A percentile compares a stretch with the other conserved stretches of the same genome.
These are phyloP conservation scores for Shiraia sp. DNA, from an alignment of 2,329 filamentous ascomycete species.

Conservation along the genomic window DNA sequence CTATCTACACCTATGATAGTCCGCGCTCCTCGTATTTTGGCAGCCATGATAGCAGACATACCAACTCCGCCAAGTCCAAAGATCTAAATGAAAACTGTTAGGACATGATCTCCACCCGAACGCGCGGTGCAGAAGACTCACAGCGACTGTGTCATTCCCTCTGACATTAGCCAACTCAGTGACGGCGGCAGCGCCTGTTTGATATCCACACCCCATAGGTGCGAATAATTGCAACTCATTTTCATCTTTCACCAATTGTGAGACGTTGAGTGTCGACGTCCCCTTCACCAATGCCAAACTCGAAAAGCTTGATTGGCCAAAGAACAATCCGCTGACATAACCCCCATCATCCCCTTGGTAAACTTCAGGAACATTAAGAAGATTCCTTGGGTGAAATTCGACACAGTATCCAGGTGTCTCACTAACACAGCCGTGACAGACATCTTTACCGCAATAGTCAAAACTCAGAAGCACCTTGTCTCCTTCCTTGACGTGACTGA, in stretches of 20 bases:
- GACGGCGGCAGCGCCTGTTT: slow-evolving; percentile 52
- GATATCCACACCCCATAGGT: slow-evolving; percentile 53
- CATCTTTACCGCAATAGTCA: slow-evolving; percentile 50
- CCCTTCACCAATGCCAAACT: slow-evolving; percentile 46
- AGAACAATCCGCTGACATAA: slow-evolving; percentile 48
- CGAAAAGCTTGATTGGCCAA: slow-evolving; percentile 54
- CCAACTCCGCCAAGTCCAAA: slow-evolving; percentile 54
- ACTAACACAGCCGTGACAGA: slow-evolving; percentile 54
- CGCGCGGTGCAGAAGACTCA: slow-evolving; percentile 31
- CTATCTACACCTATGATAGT: slow-evolving; percentile 47
- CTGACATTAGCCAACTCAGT: slow-evolving; percentile 42
- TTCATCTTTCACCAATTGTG: slow-evolving; percentile 41
- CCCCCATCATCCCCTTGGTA: slow-evolving; percentile 19
- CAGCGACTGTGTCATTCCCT: slow-evolving; percentile 43
- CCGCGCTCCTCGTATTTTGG: slow-evolving; percentile 46
- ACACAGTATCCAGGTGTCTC: slow-evolving; percentile 55
- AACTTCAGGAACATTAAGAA: slow-evolving; percentile 37
- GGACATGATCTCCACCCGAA: background rate
- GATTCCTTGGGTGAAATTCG: slow-evolving; percentile 54
- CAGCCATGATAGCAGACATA: slow-evolving; percentile 53
- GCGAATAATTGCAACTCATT: slow-evolving; percentile 49
- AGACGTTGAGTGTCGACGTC: slow-evolving; percentile 49
- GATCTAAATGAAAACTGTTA: slow-evolving; percentile 5
- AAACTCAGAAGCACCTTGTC: slow-evolving; percentile 56
- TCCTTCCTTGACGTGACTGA: slow-evolving; percentile 48